A percentile compares a stretch with the other conserved stretches of the same genome.
These are phyloP conservation scores for Trichomonas vaginalis DNA, from an alignment of 208 protist genomes.

Conservation along the genomic window DNA sequence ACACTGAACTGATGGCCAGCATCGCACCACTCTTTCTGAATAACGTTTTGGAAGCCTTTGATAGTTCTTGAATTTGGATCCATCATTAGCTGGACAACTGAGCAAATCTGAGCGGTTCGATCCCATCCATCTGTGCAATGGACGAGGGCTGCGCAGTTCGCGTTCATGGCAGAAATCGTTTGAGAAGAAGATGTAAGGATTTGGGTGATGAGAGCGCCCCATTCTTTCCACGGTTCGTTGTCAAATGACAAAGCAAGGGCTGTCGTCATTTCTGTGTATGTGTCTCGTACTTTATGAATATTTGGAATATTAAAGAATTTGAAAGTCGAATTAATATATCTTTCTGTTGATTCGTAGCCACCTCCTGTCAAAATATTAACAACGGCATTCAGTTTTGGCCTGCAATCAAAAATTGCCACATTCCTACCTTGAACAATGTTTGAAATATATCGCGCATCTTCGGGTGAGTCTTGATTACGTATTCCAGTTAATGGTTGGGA, in stretches of 20 bases:
- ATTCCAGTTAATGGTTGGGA: background rate
- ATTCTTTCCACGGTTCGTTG: background rate
- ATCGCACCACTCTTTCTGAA: conserved; percentile 74
- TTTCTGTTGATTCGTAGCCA: conserved; percentile 18
- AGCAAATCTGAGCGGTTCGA: conserved; percentile 62
- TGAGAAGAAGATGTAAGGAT: background rate
- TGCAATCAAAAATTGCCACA: conserved; percentile 15
- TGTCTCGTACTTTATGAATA: conserved; percentile 23
- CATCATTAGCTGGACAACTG: conserved; percentile 59
- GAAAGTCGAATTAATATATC: background rate
- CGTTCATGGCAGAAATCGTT: background rate
- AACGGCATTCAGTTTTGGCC: conserved; percentile 22
- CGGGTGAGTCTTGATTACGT: too few relatives aligned
- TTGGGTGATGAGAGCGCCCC: background rate
- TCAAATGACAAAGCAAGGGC: background rate
- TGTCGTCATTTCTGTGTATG: background rate
- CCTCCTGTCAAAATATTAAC: conserved; percentile 19
- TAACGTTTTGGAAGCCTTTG: conserved; percentile 55
- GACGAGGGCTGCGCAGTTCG: conserved; percentile 31
- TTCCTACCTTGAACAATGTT: background rate
- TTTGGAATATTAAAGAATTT: conserved; percentile 22
- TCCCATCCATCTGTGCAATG: conserved; percentile 77
- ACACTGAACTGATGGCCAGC: conserved; percentile 68
- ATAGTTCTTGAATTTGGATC: conserved; percentile 69
- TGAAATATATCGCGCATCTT: background rate